Evolutionary conservation across 2,329 filamentous ascomycete genomes (phyloP).

Genomic region (Dactylellina drechsleri): DNA sequence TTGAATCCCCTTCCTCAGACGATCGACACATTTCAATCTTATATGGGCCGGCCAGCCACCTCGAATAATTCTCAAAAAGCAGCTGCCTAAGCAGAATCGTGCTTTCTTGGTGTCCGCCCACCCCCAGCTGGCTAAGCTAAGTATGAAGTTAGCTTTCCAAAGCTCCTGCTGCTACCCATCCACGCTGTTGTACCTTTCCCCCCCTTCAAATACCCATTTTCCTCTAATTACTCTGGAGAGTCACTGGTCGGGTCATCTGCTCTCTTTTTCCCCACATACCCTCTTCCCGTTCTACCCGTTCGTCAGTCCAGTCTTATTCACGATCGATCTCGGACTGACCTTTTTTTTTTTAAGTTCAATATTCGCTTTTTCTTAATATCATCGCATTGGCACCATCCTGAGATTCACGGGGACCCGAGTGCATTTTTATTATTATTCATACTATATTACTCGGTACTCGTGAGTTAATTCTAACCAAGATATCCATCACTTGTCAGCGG

Average conservation of each 20-base stretch:
- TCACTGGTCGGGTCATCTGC: too few relatives aligned
- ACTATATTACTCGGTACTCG: too few relatives aligned
- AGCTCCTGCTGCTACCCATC: conserved; percentile 4
- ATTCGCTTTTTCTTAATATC: not conserved
- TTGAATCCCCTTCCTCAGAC: conserved; percentile 18
- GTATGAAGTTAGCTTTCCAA: not conserved
- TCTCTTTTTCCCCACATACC: not conserved
- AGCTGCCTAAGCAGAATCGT: conserved; percentile 31
- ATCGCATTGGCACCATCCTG: not conserved
- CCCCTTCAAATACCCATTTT: too few relatives aligned
- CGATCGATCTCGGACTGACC: not conserved
- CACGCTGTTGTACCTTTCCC: not conserved
- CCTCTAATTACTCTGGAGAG: too few relatives aligned
- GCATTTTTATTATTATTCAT: not conserved
- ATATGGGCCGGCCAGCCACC: conserved; percentile 32
- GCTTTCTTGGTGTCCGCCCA: too few relatives aligned
- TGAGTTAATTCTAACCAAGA: too few relatives aligned
- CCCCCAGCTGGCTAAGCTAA: not conserved
- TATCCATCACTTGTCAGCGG: too few relatives aligned
- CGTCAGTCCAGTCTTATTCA: not conserved
- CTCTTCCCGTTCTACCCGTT: conserved; percentile 3
- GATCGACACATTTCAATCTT: conserved; percentile 48
- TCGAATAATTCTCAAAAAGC: conserved; percentile 21
- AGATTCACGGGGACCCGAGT: not conserved
- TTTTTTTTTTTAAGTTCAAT: not conserved